Conservation (phyloP, 2,329 filamentous ascomycete species). For the Cordyceps javanica region DNA sequence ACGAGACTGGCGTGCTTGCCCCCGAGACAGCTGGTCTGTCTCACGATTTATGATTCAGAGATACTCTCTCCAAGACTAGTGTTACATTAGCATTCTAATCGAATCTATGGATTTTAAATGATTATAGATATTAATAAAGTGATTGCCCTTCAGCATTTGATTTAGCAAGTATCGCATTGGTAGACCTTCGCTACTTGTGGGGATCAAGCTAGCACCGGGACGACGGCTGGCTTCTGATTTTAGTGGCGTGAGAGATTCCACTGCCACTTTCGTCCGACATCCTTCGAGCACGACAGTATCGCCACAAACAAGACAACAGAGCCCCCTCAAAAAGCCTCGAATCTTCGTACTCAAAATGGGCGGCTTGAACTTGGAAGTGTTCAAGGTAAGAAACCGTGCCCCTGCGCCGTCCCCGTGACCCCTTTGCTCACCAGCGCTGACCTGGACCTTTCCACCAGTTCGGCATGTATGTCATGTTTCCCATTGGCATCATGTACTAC, state of each 20-base stretch:
- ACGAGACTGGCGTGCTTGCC: background rate
- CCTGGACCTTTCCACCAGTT: conserved; percentile 53
- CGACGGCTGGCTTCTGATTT: background rate
- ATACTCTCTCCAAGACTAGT: background rate
- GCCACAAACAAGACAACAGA: background rate
- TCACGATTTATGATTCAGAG: conserved; percentile 4
- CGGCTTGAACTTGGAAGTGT: conserved; percentile 86
- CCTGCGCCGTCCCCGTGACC: background rate
- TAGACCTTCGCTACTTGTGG: background rate
- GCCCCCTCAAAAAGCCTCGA: background rate
- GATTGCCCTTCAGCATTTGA: background rate
- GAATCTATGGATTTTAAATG: too few relatives aligned
- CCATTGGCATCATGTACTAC: conserved; percentile 99
- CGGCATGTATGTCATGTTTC: conserved; percentile 97
- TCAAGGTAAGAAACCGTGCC: conserved; percentile 61
- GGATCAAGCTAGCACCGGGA: background rate
- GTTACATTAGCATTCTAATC: background rate
- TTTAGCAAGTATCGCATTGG: background rate
- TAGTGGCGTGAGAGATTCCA: background rate
- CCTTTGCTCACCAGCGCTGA: background rate
- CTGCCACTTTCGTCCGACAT: background rate
- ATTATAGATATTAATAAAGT: background rate
- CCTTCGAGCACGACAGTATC: background rate
- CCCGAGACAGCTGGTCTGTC: background rate
- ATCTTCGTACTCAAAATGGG: conserved; percentile 47